Evolutionary conservation across 495 filamentous ascomycete genomes (phyloP).

Genomic region (Astrothelium subdiscretum): DNA sequence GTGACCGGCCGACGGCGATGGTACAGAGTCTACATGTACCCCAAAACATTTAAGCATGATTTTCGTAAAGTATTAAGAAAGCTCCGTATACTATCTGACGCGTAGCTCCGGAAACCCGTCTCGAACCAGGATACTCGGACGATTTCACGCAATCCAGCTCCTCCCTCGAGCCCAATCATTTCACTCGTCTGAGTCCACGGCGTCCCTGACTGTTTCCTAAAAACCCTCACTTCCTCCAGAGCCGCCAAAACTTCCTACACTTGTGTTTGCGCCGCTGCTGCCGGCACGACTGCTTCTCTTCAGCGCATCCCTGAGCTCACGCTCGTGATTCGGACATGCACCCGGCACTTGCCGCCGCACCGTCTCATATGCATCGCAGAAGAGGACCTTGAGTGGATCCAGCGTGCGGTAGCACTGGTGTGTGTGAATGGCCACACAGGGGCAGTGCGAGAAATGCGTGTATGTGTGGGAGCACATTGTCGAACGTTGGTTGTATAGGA

Average conservation of each 20-base stretch:
- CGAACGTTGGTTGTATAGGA: neutral
- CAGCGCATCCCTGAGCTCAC: neutral
- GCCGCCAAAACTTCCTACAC: neutral
- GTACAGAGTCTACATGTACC: neutral
- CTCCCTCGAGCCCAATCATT: neutral
- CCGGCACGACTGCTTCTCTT: neutral
- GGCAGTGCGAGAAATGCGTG: slow-evolving; percentile 10
- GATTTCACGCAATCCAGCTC: too few relatives aligned
- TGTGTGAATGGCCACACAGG: slow-evolving; percentile 6
- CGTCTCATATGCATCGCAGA: slow-evolving; percentile 11
- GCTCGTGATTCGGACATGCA: slow-evolving; percentile 6
- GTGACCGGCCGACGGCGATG: neutral
- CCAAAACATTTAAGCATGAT: neutral
- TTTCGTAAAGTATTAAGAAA: too few relatives aligned
- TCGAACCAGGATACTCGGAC: too few relatives aligned
- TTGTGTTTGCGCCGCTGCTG: neutral
- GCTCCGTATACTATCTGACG: too few relatives aligned
- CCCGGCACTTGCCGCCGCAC: neutral
- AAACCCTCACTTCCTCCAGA: neutral
- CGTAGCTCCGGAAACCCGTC: too few relatives aligned
- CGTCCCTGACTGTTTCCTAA: too few relatives aligned
- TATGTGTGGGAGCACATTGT: slow-evolving; percentile 15
- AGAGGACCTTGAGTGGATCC: slow-evolving; percentile 8
- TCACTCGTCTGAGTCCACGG: too few relatives aligned
- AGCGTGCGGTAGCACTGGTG: slow-evolving; percentile 11